Conservation (phyloP, 2,329 filamentous ascomycete species). For the Cladosporium velox region DNA sequence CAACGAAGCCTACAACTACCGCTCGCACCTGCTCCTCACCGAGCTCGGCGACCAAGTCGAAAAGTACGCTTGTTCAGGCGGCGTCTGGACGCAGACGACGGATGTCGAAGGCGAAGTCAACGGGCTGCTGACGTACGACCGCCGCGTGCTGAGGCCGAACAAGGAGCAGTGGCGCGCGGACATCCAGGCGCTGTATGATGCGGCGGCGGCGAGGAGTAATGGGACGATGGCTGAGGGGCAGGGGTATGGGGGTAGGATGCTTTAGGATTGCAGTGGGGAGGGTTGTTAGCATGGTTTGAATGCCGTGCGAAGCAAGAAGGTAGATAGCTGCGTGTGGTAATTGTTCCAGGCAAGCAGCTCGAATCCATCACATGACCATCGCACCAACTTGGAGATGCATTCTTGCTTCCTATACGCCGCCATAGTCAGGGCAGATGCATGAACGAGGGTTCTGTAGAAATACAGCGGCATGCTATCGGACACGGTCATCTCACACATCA, state of each 20-base stretch:
- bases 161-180: constrained; percentile 60
- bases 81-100: constrained; percentile 72
- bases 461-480: no score
- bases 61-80: constrained; percentile 64
- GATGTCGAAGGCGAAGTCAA: constrained; percentile 77
- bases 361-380: no score
- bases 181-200: constrained; percentile 61
- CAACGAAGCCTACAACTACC: constrained; percentile 66
- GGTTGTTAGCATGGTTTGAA: neutral
- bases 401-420: no score
- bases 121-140: constrained; percentile 58
- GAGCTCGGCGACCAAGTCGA: constrained; percentile 54
- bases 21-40: constrained; percentile 54
- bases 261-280: neutral
- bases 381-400: no score
- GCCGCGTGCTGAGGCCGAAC: constrained; percentile 17
- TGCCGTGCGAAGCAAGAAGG: neutral
- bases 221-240: neutral
- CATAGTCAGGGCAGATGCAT: no score
- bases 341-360: no score
- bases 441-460: no score
- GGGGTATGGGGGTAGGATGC: neutral
- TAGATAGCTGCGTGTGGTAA: neutral
- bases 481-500: neutral
- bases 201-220: constrained; percentile 41